Evolutionary conservation across 257 asterid species (phyloP).

Genomic region (Perilla frutescens): DNA sequence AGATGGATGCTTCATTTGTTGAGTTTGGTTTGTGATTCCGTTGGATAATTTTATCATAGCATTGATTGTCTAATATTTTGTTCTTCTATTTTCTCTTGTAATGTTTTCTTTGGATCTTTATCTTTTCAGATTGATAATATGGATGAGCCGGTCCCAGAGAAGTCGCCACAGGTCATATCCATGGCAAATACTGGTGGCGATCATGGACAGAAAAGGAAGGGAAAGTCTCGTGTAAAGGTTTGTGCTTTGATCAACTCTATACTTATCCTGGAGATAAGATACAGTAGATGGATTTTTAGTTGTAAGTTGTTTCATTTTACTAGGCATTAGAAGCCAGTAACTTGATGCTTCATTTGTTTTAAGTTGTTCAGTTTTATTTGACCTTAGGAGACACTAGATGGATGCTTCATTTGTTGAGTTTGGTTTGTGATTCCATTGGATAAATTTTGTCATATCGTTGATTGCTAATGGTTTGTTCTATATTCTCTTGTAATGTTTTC

Average conservation of each 20-base stretch:
- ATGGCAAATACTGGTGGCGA: background rate
- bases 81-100: background rate
- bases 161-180: slow-evolving; percentile 4
- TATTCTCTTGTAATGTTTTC: background rate
- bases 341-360: background rate
- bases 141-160: slow-evolving; percentile 29
- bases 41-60: background rate
- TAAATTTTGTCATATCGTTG: background rate
- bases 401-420: slow-evolving; percentile 14
- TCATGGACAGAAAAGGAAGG: background rate
- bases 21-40: background rate
- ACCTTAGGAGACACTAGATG: background rate
- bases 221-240: background rate
- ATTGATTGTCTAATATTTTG: background rate
- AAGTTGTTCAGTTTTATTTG: background rate
- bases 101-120: slow-evolving; percentile 1
- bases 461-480: background rate
- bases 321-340: background rate
- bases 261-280: background rate
- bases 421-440: background rate
- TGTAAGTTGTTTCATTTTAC: background rate
- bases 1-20: slow-evolving; percentile 13
- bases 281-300: background rate
- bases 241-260: slow-evolving; percentile 2
- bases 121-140: slow-evolving; percentile 39